Base-by-base conservation (phyloP, 2,329 filamentous ascomycete species). In the Clarireedia monteithiana region DNA sequence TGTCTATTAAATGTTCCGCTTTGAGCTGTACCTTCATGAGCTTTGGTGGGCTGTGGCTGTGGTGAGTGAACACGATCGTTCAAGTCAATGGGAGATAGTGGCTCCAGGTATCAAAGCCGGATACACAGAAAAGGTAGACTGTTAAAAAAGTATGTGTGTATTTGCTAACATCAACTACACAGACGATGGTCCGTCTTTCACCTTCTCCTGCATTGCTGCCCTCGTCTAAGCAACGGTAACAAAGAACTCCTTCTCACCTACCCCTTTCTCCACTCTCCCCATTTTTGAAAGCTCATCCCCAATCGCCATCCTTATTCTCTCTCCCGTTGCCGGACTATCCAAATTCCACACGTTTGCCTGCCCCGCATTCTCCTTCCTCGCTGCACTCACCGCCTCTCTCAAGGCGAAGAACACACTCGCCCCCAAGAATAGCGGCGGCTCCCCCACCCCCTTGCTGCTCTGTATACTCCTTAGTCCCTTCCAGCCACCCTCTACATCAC, bases 341-440 rank as follows among this genome's bases (percentile, higher is more conserved):
- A 80, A 63, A 5, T 67, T 68, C 57, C 80, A 62, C 3, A 74
- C 73, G 60, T 73, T 75, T n/a, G 79, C 67, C 2, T 14, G 74
- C 71, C 7, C 65, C 64, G 15, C 74, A 67, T 76, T 76, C 63
- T 77, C 71, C 60, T 69, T 72, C 55, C 77, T 70, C 2, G 77
- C 77, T 24, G 75, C 75, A 59, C 72, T 75, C n/a, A 80, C 68
- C 2, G 77, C 77, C 62, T 79, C 76, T 15, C 77, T 71, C 48
- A 80, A 74, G 3, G 77, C 77, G 60, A 80, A 80, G 61, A 80
- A 75, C 1, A 78, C 77, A 0, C 74, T 74, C 38, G 75, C 76
- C 3, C 77, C 77, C 69, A 80, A 71, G 59, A 80, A 80, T 3
- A 87, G 70, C 0, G 84, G 84, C 5, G 84, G 84, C 68, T 87